phyloP scores from a whole-genome alignment of 495 filamentous ascomycete species.

The Penicillium psychrofluorescens region DNA sequence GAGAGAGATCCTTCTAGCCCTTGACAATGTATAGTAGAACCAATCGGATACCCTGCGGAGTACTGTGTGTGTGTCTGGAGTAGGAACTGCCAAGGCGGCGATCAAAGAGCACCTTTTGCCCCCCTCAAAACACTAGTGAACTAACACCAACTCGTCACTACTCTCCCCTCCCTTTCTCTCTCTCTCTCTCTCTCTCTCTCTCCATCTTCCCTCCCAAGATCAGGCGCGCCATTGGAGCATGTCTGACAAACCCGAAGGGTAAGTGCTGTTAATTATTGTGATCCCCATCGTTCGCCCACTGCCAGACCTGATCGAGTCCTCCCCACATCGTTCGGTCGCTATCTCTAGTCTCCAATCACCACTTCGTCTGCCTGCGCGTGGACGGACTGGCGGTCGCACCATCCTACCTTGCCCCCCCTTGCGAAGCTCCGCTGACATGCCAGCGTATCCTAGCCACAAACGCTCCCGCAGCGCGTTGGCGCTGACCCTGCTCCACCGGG shows the following conservation, averaged over 20 bases:
- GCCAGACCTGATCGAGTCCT: too few relatives aligned
- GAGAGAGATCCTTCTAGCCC: not conserved
- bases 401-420: constrained; percentile 6
- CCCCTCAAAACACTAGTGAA: not conserved
- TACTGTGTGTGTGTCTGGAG: too few relatives aligned
- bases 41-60: too few relatives aligned
- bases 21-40: constrained; percentile 4
- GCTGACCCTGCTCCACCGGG: constrained; percentile 44
- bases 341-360: not conserved
- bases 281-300: too few relatives aligned
- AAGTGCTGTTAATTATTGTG: not conserved
- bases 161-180: not conserved
- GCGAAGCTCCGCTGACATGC: constrained; percentile 23
- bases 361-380: too few relatives aligned
- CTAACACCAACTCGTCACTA: not conserved
- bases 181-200: not conserved
- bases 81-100: constrained; percentile 9
- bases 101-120: constrained; percentile 4
- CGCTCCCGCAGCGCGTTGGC: constrained; percentile 47
- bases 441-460: constrained; percentile 36
- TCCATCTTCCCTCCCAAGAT: not conserved
- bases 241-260: constrained; percentile 23
- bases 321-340: not conserved
- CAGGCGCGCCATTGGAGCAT: constrained; percentile 6
- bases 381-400: not conserved